These are phyloP conservation scores for Fulvia fulva DNA, from an alignment of 2,329 filamentous ascomycete species.

Conservation along the genomic window DNA sequence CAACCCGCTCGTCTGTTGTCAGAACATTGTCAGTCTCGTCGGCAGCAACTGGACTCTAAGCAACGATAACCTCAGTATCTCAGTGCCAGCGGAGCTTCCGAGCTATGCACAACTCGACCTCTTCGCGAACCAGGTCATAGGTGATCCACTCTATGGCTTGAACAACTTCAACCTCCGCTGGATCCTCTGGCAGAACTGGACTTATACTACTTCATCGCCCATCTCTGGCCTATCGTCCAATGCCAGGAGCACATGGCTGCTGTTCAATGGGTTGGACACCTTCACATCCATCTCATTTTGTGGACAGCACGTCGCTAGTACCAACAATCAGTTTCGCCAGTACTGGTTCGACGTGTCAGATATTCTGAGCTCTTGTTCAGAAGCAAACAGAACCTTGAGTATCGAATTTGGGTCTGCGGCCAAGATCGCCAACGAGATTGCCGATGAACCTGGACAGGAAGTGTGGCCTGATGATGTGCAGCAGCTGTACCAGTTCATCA, in stretches of 20 bases:
- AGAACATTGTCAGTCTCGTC: constrained; percentile 41
- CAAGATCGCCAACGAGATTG: constrained; percentile 51
- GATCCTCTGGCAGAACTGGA: constrained; percentile 59
- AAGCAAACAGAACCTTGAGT: constrained; percentile 37
- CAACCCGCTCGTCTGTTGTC: constrained; percentile 12
- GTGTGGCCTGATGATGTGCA: constrained; percentile 51
- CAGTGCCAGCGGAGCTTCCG: constrained; percentile 53
- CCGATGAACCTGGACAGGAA: constrained; percentile 44
- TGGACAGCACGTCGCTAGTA: constrained; percentile 50
- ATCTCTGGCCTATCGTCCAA: constrained; percentile 40
- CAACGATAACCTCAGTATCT: constrained; percentile 47
- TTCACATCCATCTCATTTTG: constrained; percentile 57
- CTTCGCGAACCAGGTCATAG: constrained; percentile 50
- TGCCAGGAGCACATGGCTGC: constrained; percentile 48
- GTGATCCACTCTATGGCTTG: constrained; percentile 51
- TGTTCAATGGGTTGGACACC: constrained; percentile 62
- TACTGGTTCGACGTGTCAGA: constrained; percentile 56
- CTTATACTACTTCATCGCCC: constrained; percentile 48
- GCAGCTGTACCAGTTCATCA: constrained; percentile 49
- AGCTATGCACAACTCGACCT: constrained; percentile 60
- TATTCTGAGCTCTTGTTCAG: constrained; percentile 42
- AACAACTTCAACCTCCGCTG: constrained; percentile 60
- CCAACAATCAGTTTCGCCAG: constrained; percentile 61
- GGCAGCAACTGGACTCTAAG: constrained; percentile 32
- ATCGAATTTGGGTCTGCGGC: constrained; percentile 58